Conservation (phyloP, 2,329 filamentous ascomycete genomes). For the Pseudopithomyces chartarum region DNA sequence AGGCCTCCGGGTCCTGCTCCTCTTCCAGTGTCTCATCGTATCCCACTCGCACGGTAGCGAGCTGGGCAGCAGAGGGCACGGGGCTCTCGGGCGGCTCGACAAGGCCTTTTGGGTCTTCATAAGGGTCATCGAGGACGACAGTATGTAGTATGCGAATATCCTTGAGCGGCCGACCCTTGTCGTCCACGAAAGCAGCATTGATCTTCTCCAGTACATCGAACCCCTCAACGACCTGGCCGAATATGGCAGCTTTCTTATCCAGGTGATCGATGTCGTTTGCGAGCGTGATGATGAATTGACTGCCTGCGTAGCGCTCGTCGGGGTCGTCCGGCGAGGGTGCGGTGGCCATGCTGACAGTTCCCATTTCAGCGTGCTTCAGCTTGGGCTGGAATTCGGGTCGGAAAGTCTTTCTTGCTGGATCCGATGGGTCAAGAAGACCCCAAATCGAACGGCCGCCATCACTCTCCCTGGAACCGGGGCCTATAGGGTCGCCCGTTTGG, state of each 20-base stretch:
- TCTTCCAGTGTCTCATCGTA: slow-evolving; percentile 84
- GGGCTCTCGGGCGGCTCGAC: slow-evolving; percentile 80
- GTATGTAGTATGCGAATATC: slow-evolving; percentile 96
- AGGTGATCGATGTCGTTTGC: slow-evolving; percentile 88
- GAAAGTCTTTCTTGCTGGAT: slow-evolving; percentile 74
- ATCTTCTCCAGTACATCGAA: slow-evolving; percentile 94
- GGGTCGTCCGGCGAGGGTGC: slow-evolving; percentile 75
- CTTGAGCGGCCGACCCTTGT: slow-evolving; percentile 83
- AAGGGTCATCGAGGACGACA: slow-evolving; percentile 89
- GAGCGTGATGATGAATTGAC: slow-evolving; percentile 92
- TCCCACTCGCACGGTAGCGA: slow-evolving; percentile 88
- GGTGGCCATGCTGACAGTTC: slow-evolving; percentile 98
- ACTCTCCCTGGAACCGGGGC: slow-evolving; percentile 79
- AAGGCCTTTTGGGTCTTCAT: slow-evolving; percentile 77
- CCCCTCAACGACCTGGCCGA: slow-evolving; percentile 93
- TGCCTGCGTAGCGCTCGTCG: slow-evolving; percentile 80
- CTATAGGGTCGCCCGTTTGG: slow-evolving; percentile 92
- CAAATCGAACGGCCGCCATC: slow-evolving; percentile 95
- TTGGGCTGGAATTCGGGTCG: slow-evolving; percentile 83
- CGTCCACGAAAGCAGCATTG: slow-evolving; percentile 86
- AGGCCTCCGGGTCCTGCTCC: slow-evolving; percentile 77
- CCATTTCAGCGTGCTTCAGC: slow-evolving; percentile 84
- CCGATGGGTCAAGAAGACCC: slow-evolving; percentile 71
- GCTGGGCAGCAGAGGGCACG: slow-evolving; percentile 78
- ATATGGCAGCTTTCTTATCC: slow-evolving; percentile 92